Evolutionary conservation across 139 green algal species (phyloP), one percentile per base, ranked within the genome.

Genomic region (Chlamydomonas asymmetrica): DNA sequence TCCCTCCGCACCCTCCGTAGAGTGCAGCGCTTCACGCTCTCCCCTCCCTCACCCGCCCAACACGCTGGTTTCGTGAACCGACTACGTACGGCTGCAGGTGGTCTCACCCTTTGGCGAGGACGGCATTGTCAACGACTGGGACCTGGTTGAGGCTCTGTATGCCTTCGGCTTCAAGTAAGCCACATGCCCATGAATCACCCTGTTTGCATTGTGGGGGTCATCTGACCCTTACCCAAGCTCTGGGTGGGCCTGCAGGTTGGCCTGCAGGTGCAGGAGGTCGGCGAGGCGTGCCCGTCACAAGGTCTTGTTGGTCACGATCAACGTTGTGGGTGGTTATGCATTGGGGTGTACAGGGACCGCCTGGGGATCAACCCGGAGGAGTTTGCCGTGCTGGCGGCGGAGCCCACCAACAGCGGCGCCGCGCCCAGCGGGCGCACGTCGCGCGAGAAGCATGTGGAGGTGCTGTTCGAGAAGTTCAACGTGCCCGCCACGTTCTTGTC

Each of bases 381-480:
- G 76, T 95, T 97, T 76, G 94, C 96, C 4, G 71, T 98, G 22
- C 77, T 99, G 82, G 73, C 98, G 39, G 90, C 92, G 4, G 96
- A 98, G 85, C 92, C 96, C 0, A 88, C 90, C 0, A 82, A 89
- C 73, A 93, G 92, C 76, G 87, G 71, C 5, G 76, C 72, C 3
- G 87, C 71, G n/a, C n/a, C n/a, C n/a, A n/a, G n/a, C n/a, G n/a
- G n/a, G n/a, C 31, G 52, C 34, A 45, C 64, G 7, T 34, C 65
- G 6, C 85, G 95, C 1, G 95, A 98, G 74, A 91, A 91, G 68
- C 79, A 82, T 1, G 87, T 93, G 39, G 81, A 94, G 82, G 65
- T 89, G 22, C 78, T 97, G 68, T 99, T 99, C 83, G 96, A 99
- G 84, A 91, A 87, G 34, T 87, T 93, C 52, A 35, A 76, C n/a